A percentile compares a stretch with the other conserved stretches of the same genome.
phyloP scores from a whole-genome alignment of 192 early-diverging fungal genomes.

The Tieghemiomyces parasiticus region DNA sequence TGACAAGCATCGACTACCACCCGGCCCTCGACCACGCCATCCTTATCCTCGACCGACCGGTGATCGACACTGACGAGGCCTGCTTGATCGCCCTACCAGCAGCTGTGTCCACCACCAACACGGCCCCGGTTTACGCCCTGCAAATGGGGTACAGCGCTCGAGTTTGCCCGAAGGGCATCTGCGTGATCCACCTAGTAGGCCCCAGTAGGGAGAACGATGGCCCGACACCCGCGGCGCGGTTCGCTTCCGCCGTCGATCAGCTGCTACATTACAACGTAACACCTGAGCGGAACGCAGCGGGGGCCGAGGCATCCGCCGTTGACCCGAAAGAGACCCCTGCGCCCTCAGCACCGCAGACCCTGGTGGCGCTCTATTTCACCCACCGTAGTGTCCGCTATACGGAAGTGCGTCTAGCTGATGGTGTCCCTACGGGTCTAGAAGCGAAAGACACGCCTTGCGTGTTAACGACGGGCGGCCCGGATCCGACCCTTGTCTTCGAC shows the following conservation, averaged over 20 bases:
- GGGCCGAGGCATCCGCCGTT: constrained; percentile 15
- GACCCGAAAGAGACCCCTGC: constrained; percentile 15
- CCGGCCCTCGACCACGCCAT: constrained; percentile 27
- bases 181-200: not conserved
- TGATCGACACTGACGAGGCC: constrained; percentile 23
- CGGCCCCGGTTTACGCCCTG: constrained; percentile 23
- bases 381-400: not conserved
- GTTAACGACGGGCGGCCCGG: constrained; percentile 10
- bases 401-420: no score
- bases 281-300: not conserved
- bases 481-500: constrained; percentile 17
- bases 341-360: constrained; percentile 6
- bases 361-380: constrained; percentile 11
- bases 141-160: constrained; percentile 24
- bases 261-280: not conserved
- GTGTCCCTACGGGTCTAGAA: constrained; percentile 14
- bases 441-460: constrained; percentile 13
- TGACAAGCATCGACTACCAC: constrained; percentile 15
- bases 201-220: not conserved
- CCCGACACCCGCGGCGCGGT: not conserved
- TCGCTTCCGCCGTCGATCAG: not conserved
- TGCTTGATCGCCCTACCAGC: constrained; percentile 17
- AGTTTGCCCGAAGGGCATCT: constrained; percentile 21
- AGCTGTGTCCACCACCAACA: constrained; percentile 11
- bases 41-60: constrained; percentile 25